Base-by-base conservation (phyloP, 768 basidiomycete species). In the Trichaptum fuscoviolaceum region DNA sequence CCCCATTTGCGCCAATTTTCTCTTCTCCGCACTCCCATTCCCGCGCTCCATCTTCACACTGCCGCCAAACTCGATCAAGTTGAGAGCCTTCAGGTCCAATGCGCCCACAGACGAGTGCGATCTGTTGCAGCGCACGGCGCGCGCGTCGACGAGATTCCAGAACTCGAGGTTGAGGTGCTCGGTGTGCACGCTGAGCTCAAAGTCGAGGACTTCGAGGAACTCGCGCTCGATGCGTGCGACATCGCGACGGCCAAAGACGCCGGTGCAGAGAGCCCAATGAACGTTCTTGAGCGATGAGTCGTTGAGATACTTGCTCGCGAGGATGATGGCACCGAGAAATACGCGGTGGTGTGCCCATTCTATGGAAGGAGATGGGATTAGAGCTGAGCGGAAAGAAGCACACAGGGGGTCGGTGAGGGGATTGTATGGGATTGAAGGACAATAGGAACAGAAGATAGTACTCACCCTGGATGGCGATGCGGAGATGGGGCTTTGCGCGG, bases 271-370 rank as follows among this genome's bases (percentile, higher is more conserved):
- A 9, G 90, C 89, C 93, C 93, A 95, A 75, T 95, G 93, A 63
- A 91, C 83, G 77, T 95, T 95, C 83, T 95, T 95, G 18, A 94
- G 83, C 27, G 91, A 92, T 18, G 90, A 93, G 75, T 96, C 94
- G 75, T 95, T 94, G 36, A 90, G 79, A 74, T 95, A 95, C 87
- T 95, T 96, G 78, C 89, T 89, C 7, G 94, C 93, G 61, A 86
- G 81, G 76, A 96, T 95, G 69, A 95, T 77, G n/a, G 93, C 88
- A 63, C 94, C 94, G 58, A 96, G 85, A 78, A 96, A 95, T 34
- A 96, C 93, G 57, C 94, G 87, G 77, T 95, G 93, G 62, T 91
- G 82, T 17, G 93, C 94, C 91, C 91, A 92, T 72, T 91, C 87
- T 61, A 24, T 61, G 10, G 59, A 23, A 61, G n/a, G n/a, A 12